Conservation (phyloP, 306 rosid species). For the Medicago ruthenica region DNA sequence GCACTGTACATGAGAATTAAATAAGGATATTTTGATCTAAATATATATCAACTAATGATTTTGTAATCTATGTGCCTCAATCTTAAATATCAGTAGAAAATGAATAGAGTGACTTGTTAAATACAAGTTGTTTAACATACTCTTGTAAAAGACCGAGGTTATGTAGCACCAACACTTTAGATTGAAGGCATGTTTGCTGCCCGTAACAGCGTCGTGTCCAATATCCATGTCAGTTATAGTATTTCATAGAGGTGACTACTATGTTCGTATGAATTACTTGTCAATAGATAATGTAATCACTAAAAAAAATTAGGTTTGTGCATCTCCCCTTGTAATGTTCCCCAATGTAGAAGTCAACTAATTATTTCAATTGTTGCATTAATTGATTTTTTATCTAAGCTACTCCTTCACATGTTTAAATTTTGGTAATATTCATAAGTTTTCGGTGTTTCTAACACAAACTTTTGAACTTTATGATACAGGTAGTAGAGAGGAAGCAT, state of each 20-base stretch:
- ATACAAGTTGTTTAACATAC: background rate
- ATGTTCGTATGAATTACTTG: conserved; percentile 7
- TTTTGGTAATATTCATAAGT: conserved; percentile 6
- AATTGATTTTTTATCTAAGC: background rate
- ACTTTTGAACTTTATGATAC: conserved; percentile 41
- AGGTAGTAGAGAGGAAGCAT: conserved; percentile 86
- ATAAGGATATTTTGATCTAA: background rate
- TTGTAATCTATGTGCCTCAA: no score
- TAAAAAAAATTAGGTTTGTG: background rate
- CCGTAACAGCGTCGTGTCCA: background rate
- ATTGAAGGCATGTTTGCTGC: background rate
- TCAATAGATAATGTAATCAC: background rate
- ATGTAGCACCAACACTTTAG: background rate
- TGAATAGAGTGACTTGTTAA: background rate
- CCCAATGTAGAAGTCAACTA: conserved; percentile 16
- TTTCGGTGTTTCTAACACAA: conserved; percentile 2
- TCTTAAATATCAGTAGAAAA: background rate
- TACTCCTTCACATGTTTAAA: background rate
- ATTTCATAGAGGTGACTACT: conserved; percentile 13
- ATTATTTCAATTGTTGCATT: background rate
- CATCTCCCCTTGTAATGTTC: conserved; percentile 3
- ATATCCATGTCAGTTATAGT: background rate
- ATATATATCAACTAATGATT: no score
- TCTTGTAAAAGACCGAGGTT: conserved; percentile 1
- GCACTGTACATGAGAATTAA: background rate